These are phyloP conservation scores for Ceriops decandra DNA, from an alignment of 345 rosid species.

Conservation along the genomic window DNA sequence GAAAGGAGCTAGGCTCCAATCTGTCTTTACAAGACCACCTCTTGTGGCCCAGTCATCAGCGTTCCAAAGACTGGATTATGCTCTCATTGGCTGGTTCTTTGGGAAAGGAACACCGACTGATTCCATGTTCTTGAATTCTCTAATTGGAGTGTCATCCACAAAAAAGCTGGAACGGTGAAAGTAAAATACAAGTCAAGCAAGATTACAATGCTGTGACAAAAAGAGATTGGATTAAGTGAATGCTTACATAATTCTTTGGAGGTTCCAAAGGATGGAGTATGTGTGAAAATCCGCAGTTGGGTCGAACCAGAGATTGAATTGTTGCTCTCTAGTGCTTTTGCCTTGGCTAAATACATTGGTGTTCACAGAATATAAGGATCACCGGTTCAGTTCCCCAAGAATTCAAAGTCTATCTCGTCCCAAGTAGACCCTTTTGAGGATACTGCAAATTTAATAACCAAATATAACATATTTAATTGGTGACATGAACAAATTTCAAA, in stretches of 20 bases:
- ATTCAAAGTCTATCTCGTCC: conserved; percentile 11
- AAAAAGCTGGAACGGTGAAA: background rate
- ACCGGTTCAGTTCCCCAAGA: conserved; percentile 5
- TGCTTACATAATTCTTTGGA: background rate
- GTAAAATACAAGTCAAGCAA: too few relatives aligned
- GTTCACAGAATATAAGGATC: conserved; percentile 6
- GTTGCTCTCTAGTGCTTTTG: conserved; percentile 11
- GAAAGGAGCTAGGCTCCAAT: conserved; percentile 9
- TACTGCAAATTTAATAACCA: background rate
- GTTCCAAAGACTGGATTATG: conserved; percentile 4
- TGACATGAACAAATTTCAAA: background rate
- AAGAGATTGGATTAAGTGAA: too few relatives aligned
- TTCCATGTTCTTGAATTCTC: conserved; percentile 10
- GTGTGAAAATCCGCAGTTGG: conserved; percentile 6
- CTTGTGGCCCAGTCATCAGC: conserved; percentile 9
- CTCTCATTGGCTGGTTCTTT: conserved; percentile 6
- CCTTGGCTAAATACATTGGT: conserved; percentile 8
- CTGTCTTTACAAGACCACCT: conserved; percentile 8
- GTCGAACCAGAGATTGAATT: conserved; percentile 7
- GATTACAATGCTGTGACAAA: too few relatives aligned
- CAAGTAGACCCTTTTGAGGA: conserved; percentile 9
- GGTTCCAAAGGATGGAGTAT: conserved; percentile 7
- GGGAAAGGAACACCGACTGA: conserved; percentile 2
- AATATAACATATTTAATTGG: background rate
- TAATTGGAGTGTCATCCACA: conserved; percentile 7